Percentiles rank a stretch among this genome's conserved stretches.
Evolutionary conservation across 2,329 filamentous ascomycete species (phyloP).

Genomic region (Drechslerella coelobrocha): DNA sequence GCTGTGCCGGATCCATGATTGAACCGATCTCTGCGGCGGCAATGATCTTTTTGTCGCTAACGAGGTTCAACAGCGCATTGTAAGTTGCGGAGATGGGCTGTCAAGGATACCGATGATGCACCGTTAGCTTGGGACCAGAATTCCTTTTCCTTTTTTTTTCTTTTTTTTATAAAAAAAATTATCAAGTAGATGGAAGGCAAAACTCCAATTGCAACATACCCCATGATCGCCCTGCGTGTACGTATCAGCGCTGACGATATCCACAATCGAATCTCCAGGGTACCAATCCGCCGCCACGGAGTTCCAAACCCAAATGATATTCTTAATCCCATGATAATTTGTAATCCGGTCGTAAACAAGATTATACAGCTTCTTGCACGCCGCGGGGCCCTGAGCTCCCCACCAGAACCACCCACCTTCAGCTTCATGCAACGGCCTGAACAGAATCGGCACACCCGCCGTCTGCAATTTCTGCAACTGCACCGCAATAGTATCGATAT

Average conservation of each 20-base stretch:
- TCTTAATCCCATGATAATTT: constrained; percentile 60
- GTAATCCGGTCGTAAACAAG: constrained; percentile 62
- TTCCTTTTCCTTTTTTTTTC: too few species aligned
- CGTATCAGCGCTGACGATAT: constrained; percentile 62
- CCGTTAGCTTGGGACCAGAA: constrained; percentile 11
- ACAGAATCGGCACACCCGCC: constrained; percentile 62
- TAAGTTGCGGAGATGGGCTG: constrained; percentile 60
- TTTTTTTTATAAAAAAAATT: constrained; percentile 14
- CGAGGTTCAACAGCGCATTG: constrained; percentile 60
- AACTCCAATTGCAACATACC: constrained; percentile 54
- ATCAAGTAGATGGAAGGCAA: background rate
- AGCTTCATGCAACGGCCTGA: constrained; percentile 63
- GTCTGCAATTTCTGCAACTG: constrained; percentile 61
- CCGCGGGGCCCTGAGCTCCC: constrained; percentile 62
- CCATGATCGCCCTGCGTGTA: constrained; percentile 61
- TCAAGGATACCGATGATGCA: constrained; percentile 2
- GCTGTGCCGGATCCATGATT: constrained; percentile 59
- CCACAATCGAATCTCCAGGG: constrained; percentile 61
- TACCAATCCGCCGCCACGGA: constrained; percentile 62
- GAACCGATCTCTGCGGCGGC: constrained; percentile 62
- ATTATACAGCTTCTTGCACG: constrained; percentile 60
- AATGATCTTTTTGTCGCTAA: constrained; percentile 62
- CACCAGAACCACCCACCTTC: constrained; percentile 64
- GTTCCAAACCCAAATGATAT: constrained; percentile 65
- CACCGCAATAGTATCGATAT: constrained; percentile 63